A percentile compares a stretch with the other conserved stretches of the same genome.
phyloP scores from a whole-genome alignment of 352 stramenopile genomes.

The Pythium apleroticum region DNA sequence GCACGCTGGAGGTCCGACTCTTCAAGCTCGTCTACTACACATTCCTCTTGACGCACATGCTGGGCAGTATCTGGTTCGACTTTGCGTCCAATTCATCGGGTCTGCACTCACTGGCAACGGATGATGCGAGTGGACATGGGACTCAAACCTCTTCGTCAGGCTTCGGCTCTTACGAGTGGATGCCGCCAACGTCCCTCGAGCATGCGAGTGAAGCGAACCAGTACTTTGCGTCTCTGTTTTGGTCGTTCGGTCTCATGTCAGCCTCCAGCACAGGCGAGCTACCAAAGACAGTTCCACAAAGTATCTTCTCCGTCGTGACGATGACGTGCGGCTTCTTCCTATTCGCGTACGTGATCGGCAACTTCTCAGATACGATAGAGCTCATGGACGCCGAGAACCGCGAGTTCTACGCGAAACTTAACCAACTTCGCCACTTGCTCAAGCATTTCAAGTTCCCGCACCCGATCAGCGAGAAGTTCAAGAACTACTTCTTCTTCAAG shows the following conservation, averaged over 20 bases:
- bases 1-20: conserved; percentile 55
- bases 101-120: conserved; percentile 7
- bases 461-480: conserved; percentile 47
- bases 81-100: conserved; percentile 37
- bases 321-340: conserved; percentile 72
- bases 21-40: conserved; percentile 82
- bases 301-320: conserved; percentile 53
- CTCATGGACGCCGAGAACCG: conserved; percentile 69
- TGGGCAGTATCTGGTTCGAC: conserved; percentile 67
- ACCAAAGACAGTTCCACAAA: conserved; percentile 49
- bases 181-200: conserved; percentile 34
- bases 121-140: conserved; percentile 3
- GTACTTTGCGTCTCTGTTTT: conserved; percentile 67
- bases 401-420: conserved; percentile 57
- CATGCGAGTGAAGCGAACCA: conserved; percentile 35
- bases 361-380: conserved; percentile 69
- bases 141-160: not conserved
- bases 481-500: conserved; percentile 74
- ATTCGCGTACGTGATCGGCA: conserved; percentile 74
- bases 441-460: conserved; percentile 51
- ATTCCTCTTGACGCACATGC: conserved; percentile 55
- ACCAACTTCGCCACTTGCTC: conserved; percentile 51
- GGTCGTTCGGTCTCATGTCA: conserved; percentile 69
- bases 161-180: conserved; percentile 32
- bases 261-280: conserved; percentile 50